Conservation (phyloP, 495 filamentous ascomycete genomes). For the Lophiostoma macrostomum region DNA sequence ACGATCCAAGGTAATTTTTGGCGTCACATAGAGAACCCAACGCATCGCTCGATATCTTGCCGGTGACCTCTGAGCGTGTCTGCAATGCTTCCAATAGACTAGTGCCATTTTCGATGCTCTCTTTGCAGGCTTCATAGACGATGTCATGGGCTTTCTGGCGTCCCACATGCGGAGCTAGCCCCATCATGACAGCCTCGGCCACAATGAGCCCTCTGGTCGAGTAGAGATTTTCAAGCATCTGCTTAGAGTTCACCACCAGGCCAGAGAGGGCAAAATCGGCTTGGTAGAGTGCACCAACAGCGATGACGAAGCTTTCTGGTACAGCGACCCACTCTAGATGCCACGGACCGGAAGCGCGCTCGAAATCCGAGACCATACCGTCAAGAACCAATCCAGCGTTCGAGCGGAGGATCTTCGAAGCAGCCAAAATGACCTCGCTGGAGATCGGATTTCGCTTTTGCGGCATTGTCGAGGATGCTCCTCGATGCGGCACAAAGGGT, state of each 20-base stretch:
- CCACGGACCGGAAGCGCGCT: constrained; percentile 53
- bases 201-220: constrained; percentile 52
- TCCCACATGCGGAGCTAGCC: constrained; percentile 48
- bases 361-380: constrained; percentile 54
- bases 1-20: constrained; percentile 51
- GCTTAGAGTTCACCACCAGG: constrained; percentile 46
- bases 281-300: constrained; percentile 49
- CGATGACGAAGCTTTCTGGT: constrained; percentile 52
- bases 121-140: constrained; percentile 53
- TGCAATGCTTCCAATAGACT: constrained; percentile 45
- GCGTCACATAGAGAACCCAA: constrained; percentile 49
- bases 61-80: constrained; percentile 43
- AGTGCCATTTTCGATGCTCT: constrained; percentile 46
- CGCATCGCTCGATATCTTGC: constrained; percentile 41
- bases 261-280: constrained; percentile 49
- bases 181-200: constrained; percentile 59
- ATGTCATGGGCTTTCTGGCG: constrained; percentile 52
- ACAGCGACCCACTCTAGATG: constrained; percentile 55
- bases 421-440: constrained; percentile 51
- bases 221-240: constrained; percentile 50
- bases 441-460: constrained; percentile 57
- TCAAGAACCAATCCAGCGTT: constrained; percentile 52
- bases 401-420: constrained; percentile 49
- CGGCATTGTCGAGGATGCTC: constrained; percentile 55
- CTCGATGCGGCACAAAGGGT: constrained; percentile 54